Conservation (phyloP, 257 asterid genomes). For the Rhazya stricta region DNA sequence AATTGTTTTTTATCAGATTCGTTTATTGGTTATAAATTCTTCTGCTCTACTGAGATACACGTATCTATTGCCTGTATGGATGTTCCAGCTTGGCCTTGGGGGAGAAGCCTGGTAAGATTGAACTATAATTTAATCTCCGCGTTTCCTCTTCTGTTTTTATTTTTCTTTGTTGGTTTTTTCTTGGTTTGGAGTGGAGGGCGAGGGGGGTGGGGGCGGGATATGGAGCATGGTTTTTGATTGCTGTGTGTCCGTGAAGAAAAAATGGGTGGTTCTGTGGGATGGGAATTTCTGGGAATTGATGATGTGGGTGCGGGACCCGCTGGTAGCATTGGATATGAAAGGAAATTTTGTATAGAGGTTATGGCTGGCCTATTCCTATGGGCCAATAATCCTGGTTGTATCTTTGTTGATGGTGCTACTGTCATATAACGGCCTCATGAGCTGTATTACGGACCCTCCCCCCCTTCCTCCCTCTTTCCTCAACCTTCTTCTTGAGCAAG, state of each 20-base stretch:
- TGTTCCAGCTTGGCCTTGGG: neutral
- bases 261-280: constrained; percentile 8
- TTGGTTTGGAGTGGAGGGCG: neutral
- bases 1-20: neutral
- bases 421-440: too few species aligned
- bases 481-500: too few species aligned
- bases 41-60: neutral
- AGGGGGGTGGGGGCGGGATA: neutral
- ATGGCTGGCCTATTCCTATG: too few species aligned
- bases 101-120: neutral
- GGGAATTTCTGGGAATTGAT: constrained; percentile 16
- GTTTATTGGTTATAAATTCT: neutral
- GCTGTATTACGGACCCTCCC: too few species aligned
- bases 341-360: too few species aligned
- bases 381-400: too few species aligned
- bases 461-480: too few species aligned
- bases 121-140: neutral
- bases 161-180: neutral
- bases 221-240: neutral
- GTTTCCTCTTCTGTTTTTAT: neutral
- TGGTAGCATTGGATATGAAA: constrained; percentile 11
- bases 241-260: constrained; percentile 4
- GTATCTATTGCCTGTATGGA: neutral
- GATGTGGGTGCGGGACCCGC: constrained; percentile 30
- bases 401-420: too few species aligned